phyloP scores from a whole-genome alignment of 164 flowering plant genomes.

The Amborella trichopoda region DNA sequence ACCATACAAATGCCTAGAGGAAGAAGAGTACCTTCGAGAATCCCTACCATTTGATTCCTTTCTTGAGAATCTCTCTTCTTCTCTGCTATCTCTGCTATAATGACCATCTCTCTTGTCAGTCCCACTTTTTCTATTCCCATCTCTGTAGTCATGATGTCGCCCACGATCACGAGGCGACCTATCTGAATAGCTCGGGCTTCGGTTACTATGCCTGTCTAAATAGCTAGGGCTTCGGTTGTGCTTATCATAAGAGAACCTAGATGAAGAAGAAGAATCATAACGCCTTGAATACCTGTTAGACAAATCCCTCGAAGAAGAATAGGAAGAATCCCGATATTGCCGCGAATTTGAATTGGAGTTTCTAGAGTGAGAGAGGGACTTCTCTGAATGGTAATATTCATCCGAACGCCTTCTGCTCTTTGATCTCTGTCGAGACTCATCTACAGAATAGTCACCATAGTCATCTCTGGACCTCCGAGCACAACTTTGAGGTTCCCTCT shows the following conservation, averaged over 20 bases:
- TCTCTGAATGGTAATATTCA: constrained; percentile 31
- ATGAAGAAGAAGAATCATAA: constrained; percentile 42
- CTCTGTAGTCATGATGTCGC: constrained; percentile 10
- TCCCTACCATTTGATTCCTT: constrained; percentile 19
- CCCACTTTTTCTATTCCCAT: not conserved
- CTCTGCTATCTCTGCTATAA: not conserved
- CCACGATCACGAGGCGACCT: constrained; percentile 18
- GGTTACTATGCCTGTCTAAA: constrained; percentile 38
- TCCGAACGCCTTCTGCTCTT: constrained; percentile 62
- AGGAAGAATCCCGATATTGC: constrained; percentile 33
- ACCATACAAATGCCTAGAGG: constrained; percentile 22
- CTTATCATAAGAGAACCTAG: constrained; percentile 43
- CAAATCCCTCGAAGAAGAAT: constrained; percentile 29
- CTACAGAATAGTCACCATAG: constrained; percentile 32
- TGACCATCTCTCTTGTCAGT: not conserved
- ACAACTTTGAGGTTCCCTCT: constrained; percentile 33
- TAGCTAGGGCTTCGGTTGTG: constrained; percentile 54
- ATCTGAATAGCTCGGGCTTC: constrained; percentile 21
- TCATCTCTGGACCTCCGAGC: constrained; percentile 51
- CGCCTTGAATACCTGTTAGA: constrained; percentile 48
- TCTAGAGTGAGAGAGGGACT: constrained; percentile 36
- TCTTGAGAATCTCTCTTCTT: not conserved
- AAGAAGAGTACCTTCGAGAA: not conserved
- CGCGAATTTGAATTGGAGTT: constrained; percentile 50
- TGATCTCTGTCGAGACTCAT: too few relatives aligned